Base-by-base conservation (phyloP, 129 eudicot species). In the Helianthus annuus region DNA sequence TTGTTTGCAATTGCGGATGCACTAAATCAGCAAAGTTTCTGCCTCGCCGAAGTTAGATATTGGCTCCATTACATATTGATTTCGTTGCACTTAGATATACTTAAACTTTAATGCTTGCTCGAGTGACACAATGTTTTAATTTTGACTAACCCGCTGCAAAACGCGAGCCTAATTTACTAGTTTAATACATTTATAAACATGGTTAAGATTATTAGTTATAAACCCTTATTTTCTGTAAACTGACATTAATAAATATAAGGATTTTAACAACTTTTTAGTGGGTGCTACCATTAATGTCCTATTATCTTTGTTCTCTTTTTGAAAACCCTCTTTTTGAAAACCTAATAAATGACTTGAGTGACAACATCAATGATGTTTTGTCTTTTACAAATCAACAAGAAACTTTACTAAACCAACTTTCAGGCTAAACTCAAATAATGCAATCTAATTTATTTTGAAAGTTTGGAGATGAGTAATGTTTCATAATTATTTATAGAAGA, bases 291-390 rank as follows among this genome's bases (percentile, higher is more conserved):
- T 19, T 19, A 19, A 4, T 67, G 27, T 67, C 58, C 27, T 49
- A 10, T 48, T 48, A 67, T 27, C 9, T 6, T n/a, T 68, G 13
- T 49, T 14, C 17, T 16, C 60, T 48, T 67, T 68, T 71, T 1
- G 10, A 22, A 5, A 71, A 42, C 44, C 68, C 17, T 16, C 60
- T 48, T 67, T 68, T 71, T 1, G 10, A 22, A 5, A 71, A 42
- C 44, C 68, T 58, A 71, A 71, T 58, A 57, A 57, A 57, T 57
- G 68, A 38, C 13, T 71, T 58, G 15, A 42, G 57, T 58, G 76
- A 39, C 66, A 71, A 44, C 76, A 22, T 58, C n/a, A 58, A 27
- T 71, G 68, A 71, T 71, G 68, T 44, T 71, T 71, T 58, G 58
- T 58, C 56, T 10, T 52, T 71, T 71, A 40, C 66, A 59, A 42